Evolutionary conservation across 164 flowering plant genomes (phyloP).

Genomic region (Berberis thunbergii): DNA sequence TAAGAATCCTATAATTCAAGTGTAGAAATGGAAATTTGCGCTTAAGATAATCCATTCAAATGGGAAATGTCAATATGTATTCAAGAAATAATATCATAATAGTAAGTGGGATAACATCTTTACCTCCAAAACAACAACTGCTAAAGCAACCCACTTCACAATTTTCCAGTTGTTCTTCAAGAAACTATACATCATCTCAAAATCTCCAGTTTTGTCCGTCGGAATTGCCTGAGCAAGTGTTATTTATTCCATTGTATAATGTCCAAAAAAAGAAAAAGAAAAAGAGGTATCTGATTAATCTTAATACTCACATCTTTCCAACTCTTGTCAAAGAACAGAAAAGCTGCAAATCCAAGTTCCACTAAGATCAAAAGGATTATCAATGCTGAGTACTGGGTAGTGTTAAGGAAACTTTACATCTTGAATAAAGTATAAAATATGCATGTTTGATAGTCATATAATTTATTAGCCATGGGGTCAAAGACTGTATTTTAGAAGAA

Average conservation of each 20-base stretch:
- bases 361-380: slow-evolving; percentile 65
- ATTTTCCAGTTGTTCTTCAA: slow-evolving; percentile 75
- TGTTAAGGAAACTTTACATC: slow-evolving; percentile 27
- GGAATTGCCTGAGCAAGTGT: slow-evolving; percentile 53
- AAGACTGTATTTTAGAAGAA: too few species aligned
- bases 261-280: not conserved
- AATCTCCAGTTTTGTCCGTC: slow-evolving; percentile 74
- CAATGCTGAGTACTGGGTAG: slow-evolving; percentile 55
- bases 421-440: too few species aligned
- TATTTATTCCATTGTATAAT: not conserved
- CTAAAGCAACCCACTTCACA: slow-evolving; percentile 86
- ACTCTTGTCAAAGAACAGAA: slow-evolving; percentile 81
- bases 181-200: slow-evolving; percentile 62
- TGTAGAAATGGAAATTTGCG: not conserved
- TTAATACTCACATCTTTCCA: slow-evolving; percentile 64
- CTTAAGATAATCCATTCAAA: not conserved
- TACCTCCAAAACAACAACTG: slow-evolving; percentile 79
- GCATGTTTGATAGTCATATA: too few species aligned
- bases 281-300: slow-evolving; percentile 1
- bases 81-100: too few species aligned
- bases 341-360: slow-evolving; percentile 82
- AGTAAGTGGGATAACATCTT: not conserved
- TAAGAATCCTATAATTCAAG: too few species aligned
- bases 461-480: too few species aligned
- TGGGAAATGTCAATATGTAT: not conserved